Evolutionary conservation across 108 stramenopile genomes (phyloP), one percentile per base, ranked within the genome.

Genomic region (Cyclotella cryptica): DNA sequence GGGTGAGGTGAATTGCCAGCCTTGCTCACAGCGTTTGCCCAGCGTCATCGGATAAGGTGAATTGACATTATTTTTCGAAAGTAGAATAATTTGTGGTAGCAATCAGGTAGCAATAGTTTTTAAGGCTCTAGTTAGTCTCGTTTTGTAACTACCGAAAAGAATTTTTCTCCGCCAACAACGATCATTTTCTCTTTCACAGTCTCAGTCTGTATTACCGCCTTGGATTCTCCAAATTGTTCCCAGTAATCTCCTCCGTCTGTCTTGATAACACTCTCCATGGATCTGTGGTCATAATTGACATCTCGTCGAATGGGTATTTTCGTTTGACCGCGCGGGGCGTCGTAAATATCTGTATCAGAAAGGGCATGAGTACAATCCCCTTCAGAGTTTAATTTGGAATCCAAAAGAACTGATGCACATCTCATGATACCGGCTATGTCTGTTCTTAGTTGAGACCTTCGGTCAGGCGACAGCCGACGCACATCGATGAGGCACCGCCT

Each of bases 401-500:
- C 79, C 75, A 80, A 70, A 51, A 84, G 27, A 28, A 84, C 84
- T 13, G 84, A 84, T 55, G 79, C 84, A 54, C 84, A 84, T 22
- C 84, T 43, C 84, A 84, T 80, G 29, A 84, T 77, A 4, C 84
- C 79, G 15, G 68, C 84, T 27, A 84, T 44, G 58, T 84, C 75
- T 27, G 24, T 26, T 11, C 75, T 57, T 15, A 84, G 61, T 66
- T 52, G 51, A 30, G 76, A 62, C 35, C 84, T 68, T 43, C 79
- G 28, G 19, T 80, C 84, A 14, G 62, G 69, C 47, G 74, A 51
- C 45, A 84, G 39, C 54, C 75, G 44, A 15, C 84, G 79, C 12
- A 84, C 62, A 41, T 84, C 84, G 40, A 84, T 84, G 44, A 84
- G 69, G 54, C 84, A 84, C 49, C 84, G 79, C 53, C 79, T 45